These are phyloP conservation scores for Xylariaceae sp. DNA, from an alignment of 2,329 filamentous ascomycete genomes.

Conservation along the genomic window DNA sequence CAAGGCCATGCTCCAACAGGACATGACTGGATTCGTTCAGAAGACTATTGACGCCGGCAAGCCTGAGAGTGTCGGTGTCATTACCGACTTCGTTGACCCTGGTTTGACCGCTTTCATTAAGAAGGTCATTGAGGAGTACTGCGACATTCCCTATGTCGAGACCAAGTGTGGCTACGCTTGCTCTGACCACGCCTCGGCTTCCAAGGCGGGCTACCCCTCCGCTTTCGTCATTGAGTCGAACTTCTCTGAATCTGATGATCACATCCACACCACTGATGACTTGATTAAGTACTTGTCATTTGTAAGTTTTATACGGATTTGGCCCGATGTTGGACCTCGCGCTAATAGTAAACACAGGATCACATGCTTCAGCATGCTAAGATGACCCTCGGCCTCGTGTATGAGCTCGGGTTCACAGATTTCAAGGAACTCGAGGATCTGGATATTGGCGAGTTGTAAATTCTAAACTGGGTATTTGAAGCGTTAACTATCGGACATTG, in stretches of 20 bases:
- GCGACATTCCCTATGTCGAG: slow-evolving; percentile 77
- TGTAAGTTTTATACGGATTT: slow-evolving; percentile 17
- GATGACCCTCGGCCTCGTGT: slow-evolving; percentile 76
- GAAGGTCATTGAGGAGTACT: slow-evolving; percentile 79
- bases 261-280: slow-evolving; percentile 68
- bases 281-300: slow-evolving; percentile 69
- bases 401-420: slow-evolving; percentile 75
- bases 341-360: slow-evolving; percentile 37
- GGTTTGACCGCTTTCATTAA: slow-evolving; percentile 87
- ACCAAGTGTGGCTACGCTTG: slow-evolving; percentile 88
- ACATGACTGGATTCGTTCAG: slow-evolving; percentile 90
- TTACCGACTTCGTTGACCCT: slow-evolving; percentile 83
- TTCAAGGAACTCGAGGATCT: slow-evolving; percentile 46
- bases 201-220: slow-evolving; percentile 68
- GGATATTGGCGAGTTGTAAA: slow-evolving; percentile 35
- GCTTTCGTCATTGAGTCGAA: slow-evolving; percentile 72
- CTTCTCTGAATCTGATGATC: slow-evolving; percentile 60
- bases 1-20: slow-evolving; percentile 96
- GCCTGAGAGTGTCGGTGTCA: slow-evolving; percentile 82
- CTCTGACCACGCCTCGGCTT: slow-evolving; percentile 68
- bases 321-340: not conserved
- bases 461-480: not conserved
- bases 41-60: slow-evolving; percentile 77
- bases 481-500: not conserved
- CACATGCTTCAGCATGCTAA: slow-evolving; percentile 90